Evolutionary conservation across 1,139 yeast genomes (phyloP).

Genomic region (Taphrina populina): DNA sequence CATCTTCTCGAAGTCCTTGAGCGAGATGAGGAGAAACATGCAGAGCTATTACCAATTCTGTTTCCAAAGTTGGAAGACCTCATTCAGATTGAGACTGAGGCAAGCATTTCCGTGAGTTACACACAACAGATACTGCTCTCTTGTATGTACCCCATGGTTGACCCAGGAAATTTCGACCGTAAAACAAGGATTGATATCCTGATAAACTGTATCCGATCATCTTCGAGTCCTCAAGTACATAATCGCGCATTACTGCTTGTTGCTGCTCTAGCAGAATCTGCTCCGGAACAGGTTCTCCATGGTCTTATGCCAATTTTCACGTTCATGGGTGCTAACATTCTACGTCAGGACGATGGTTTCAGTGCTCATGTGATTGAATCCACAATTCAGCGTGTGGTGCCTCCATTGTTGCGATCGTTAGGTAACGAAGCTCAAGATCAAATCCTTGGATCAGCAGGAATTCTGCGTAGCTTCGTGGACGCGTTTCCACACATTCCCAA

Average conservation of each 20-base stretch:
- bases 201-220: slow-evolving; percentile 84
- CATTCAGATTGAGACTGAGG: slow-evolving; percentile 84
- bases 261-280: slow-evolving; percentile 80
- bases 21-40: slow-evolving; percentile 44
- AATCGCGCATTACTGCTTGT: slow-evolving; percentile 79
- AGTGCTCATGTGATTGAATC: slow-evolving; percentile 90
- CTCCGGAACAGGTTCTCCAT: slow-evolving; percentile 89
- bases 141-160: slow-evolving; percentile 73
- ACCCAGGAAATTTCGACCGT: slow-evolving; percentile 50
- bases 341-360: slow-evolving; percentile 94
- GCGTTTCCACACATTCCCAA: slow-evolving; percentile 95
- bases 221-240: slow-evolving; percentile 92
- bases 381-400: slow-evolving; percentile 84
- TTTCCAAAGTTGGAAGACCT: slow-evolving; percentile 79
- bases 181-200: slow-evolving; percentile 78
- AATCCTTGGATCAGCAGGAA: slow-evolving; percentile 65
- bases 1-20: slow-evolving; percentile 78
- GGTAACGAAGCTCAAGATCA: slow-evolving; percentile 43
- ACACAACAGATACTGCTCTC: slow-evolving; percentile 88
- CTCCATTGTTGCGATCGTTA: slow-evolving; percentile 67
- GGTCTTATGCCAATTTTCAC: slow-evolving; percentile 99
- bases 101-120: slow-evolving; percentile 83
- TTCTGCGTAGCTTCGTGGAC: slow-evolving; percentile 82
- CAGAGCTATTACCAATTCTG: slow-evolving; percentile 52
- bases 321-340: slow-evolving; percentile 97